Percentiles rank a stretch among this genome's conserved stretches.
These are phyloP conservation scores for Cytospora paraplurivora DNA, from an alignment of 2,329 filamentous ascomycete genomes.

Conservation along the genomic window DNA sequence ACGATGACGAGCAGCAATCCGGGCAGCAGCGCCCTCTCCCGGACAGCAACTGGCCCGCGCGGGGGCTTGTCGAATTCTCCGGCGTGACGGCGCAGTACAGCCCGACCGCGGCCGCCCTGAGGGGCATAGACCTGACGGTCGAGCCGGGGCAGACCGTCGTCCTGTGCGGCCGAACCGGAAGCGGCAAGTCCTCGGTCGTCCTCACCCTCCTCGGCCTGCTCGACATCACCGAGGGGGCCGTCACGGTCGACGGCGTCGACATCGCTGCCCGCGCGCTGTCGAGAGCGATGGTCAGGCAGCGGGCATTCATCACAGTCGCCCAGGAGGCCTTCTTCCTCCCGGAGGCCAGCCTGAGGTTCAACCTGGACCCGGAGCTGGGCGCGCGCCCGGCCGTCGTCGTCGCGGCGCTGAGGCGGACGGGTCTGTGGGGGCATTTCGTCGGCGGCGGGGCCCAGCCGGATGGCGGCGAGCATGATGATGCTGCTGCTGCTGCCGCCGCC, in stretches of 20 bases:
- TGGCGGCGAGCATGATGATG: slow-evolving; percentile 34
- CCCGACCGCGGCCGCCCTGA: slow-evolving; percentile 32
- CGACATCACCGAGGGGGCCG: slow-evolving; percentile 45
- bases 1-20: background rate
- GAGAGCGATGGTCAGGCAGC: slow-evolving; percentile 47
- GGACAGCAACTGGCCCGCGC: slow-evolving; percentile 35
- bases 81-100: slow-evolving; percentile 37
- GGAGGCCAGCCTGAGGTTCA: slow-evolving; percentile 48
- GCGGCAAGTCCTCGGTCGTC: slow-evolving; percentile 48
- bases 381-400: slow-evolving; percentile 44
- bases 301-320: slow-evolving; percentile 41
- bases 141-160: slow-evolving; percentile 50
- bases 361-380: slow-evolving; percentile 46
- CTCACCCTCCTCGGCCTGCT: slow-evolving; percentile 52
- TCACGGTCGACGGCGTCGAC: slow-evolving; percentile 51
- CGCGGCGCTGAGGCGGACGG: slow-evolving; percentile 42
- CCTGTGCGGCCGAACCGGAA: slow-evolving; percentile 56
- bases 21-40: background rate
- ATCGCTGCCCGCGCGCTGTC: slow-evolving; percentile 47
- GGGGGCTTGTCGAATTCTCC: slow-evolving; percentile 34
- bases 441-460: background rate
- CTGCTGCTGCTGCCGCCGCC: no score
- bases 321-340: slow-evolving; percentile 50
- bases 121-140: slow-evolving; percentile 35
- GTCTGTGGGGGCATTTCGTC: slow-evolving; percentile 28